Base-by-base conservation (phyloP, 108 stramenopile genomes). In the Epithemia pelagica region DNA sequence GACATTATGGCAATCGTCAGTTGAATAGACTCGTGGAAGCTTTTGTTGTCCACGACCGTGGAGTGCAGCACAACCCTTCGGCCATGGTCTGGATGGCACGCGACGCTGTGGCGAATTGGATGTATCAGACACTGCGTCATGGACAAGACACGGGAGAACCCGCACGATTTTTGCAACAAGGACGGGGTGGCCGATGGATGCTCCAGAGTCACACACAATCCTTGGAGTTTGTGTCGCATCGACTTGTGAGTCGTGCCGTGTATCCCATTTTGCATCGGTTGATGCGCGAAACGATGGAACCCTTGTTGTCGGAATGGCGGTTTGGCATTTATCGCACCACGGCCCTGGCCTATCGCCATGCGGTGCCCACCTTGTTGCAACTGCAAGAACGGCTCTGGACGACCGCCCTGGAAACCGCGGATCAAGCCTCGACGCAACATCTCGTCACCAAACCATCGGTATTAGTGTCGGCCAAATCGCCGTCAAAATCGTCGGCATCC, bases 1-100 rank as follows among this genome's bases (percentile, higher is more conserved):
- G 68, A 46, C 78, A 75, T 31, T 64, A 66, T 10, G 78, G 74
- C 20, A 75, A 71, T 30, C 67, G 58, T 19, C 10, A 30, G 1
- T 68, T 68, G 37, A 15, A 10, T 46, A 5, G 37, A 46, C 37
- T 10, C 15, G 37, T 46, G 10, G 10, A 46, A 46, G n/a, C n/a
- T n/a, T n/a, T n/a, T n/a, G n/a, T n/a, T n/a, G n/a, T n/a, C n/a
- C n/a, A n/a, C n/a, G n/a, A n/a, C n/a, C n/a, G n/a, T n/a, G n/a
- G n/a, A n/a, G n/a, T n/a, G n/a, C n/a, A 27, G 2, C 18, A 59
- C 20, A 55, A 18, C 29, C 24, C 56, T 8, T 68, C 18, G 19
- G 33, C 21, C 1, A 33, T 8, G 58, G 58, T 32, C 5, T 46
- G 37, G 15, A 46, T 15, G 37, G 5, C 10, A 21, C 57, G 58